phyloP scores from a whole-genome alignment of 495 filamentous ascomycete species.

The Paragyromitra xinjiangensis region DNA sequence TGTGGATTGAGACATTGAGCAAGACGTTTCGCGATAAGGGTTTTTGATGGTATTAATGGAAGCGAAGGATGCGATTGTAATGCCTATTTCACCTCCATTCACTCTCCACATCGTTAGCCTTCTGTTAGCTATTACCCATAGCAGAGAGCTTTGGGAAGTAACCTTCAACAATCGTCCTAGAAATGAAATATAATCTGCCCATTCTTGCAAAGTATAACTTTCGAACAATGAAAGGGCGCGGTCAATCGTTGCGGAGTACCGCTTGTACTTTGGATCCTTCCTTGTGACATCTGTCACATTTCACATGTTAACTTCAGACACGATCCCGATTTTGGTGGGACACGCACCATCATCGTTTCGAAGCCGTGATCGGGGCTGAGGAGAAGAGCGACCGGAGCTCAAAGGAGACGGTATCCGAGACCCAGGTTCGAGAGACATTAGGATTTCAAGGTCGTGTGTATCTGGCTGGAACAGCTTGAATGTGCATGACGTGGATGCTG shows the following conservation, averaged over 20 bases:
- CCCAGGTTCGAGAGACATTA: constrained; percentile 76
- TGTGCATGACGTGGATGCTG: constrained; percentile 26
- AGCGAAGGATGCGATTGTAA: constrained; percentile 83
- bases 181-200: constrained; percentile 99
- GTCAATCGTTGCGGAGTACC: constrained; percentile 89
- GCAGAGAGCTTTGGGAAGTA: constrained; percentile 33
- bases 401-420: constrained; percentile 75
- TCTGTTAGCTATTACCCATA: constrained; percentile 7
- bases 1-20: constrained; percentile 94
- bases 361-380: constrained; percentile 65
- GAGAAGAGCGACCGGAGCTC: constrained; percentile 78
- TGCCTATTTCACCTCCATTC: constrained; percentile 66
- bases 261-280: constrained; percentile 90
- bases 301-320: constrained; percentile 27
- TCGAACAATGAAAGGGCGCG: constrained; percentile 90
- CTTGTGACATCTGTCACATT: constrained; percentile 67
- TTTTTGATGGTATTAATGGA: constrained; percentile 80
- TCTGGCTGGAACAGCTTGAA: constrained; percentile 6
- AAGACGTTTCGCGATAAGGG: constrained; percentile 83
- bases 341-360: constrained; percentile 64
- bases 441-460: constrained; percentile 51
- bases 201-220: constrained; percentile 85
- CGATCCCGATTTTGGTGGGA: constrained; percentile 11
- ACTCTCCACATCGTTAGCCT: constrained; percentile 29
- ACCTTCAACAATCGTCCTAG: constrained; percentile 91